Evolutionary conservation across 495 filamentous ascomycete species (phyloP), one percentile per base, ranked within the genome.

Genomic region (Cercophora scortea): DNA sequence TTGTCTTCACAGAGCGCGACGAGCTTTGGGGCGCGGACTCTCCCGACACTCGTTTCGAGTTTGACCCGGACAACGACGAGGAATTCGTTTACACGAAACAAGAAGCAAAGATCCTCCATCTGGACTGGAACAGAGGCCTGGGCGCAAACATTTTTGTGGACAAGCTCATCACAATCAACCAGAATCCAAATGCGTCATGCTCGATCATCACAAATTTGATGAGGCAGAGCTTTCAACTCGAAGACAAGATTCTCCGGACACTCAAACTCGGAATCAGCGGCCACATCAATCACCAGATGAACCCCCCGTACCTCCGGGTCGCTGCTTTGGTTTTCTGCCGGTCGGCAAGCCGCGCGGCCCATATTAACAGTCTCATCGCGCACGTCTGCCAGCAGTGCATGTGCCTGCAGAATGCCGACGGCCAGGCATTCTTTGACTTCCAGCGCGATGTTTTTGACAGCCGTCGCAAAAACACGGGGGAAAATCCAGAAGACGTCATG

Each of bases 81-180:
- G n/a, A 56, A 6, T 65, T 75, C 32, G 66, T 63, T 0, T 61
- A 76, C 38, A 72, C 68, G 1, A 41, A 42, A 1, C n/a, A 47
- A 0, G 78, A 81, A 52, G 60, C 66, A n/a, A 62, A 68, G 41
- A 49, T 76, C 4, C 50, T 81, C n/a, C 55, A 67, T 45, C 59
- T 61, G 38, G 63, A 71, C 32, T 77, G 74, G 74, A 50, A 51
- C 8, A 61, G 65, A 47, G 57, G 44, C 18, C 40, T 62, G 10
- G 25, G 25, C 25, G 53, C 62, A 9, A 75, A 72, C 50, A 66
- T 78, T 25, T 77, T 80, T 34, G 54, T 65, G 15, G 78, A 81
- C 52, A 78, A 75, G 53, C 66, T 81, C 34, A 66, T 79, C 34
- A 51, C 52, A 2, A 71, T 79, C 48, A 67, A 75, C 52, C 76